A percentile compares a stretch with the other conserved stretches of the same genome.
Evolutionary conservation across 192 early-diverging fungal genomes (phyloP).

Genomic region (Gonapodya sp.): DNA sequence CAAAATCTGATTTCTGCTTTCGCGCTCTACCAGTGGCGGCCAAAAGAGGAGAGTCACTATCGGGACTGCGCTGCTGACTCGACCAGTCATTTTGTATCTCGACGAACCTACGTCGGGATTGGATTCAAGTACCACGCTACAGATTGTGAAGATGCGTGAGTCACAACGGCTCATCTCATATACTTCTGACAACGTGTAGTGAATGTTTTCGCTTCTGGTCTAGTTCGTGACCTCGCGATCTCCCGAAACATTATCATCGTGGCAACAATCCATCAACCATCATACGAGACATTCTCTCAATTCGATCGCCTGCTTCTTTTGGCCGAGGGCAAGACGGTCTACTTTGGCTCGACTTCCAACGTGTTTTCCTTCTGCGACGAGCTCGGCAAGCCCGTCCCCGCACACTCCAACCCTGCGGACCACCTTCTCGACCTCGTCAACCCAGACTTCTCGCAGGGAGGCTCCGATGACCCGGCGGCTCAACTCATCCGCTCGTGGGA

Average conservation of each 20-base stretch:
- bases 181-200: too few species aligned
- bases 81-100: slow-evolving; percentile 36
- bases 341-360: slow-evolving; percentile 37
- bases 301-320: slow-evolving; percentile 77
- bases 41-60: slow-evolving; percentile 40
- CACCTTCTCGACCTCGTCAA: slow-evolving; percentile 46
- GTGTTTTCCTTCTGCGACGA: slow-evolving; percentile 35
- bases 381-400: slow-evolving; percentile 51
- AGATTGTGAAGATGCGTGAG: slow-evolving; percentile 51
- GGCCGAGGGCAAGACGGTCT: slow-evolving; percentile 46
- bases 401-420: slow-evolving; percentile 65
- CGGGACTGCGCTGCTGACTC: slow-evolving; percentile 41
- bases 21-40: too few species aligned
- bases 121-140: slow-evolving; percentile 57
- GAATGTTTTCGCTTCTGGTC: neutral
- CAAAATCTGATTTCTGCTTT: too few species aligned
- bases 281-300: slow-evolving; percentile 64
- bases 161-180: neutral
- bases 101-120: slow-evolving; percentile 53
- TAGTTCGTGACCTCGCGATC: slow-evolving; percentile 30
- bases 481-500: neutral
- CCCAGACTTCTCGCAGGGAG: neutral
- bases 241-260: slow-evolving; percentile 58
- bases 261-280: slow-evolving; percentile 86
- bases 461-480: neutral